Evolutionary conservation across 2,329 filamentous ascomycete species (phyloP).

Genomic region (Cladophialophora bantiana): DNA sequence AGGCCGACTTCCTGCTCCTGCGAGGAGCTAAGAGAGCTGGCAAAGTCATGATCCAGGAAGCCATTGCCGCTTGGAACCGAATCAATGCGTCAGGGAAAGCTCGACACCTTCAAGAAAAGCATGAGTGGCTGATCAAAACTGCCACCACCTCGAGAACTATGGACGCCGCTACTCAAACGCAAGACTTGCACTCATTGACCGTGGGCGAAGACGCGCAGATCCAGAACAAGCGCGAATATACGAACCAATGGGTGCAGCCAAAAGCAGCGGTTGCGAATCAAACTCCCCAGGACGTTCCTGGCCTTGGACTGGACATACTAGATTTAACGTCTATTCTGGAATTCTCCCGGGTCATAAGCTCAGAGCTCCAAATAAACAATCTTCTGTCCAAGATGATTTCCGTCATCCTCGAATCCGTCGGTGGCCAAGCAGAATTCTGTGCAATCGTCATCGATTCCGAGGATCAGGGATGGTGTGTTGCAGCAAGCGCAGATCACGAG

Average conservation of each 20-base stretch:
- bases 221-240: constrained; percentile 42
- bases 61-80: constrained; percentile 65
- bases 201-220: constrained; percentile 45
- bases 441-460: constrained; percentile 68
- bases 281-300: constrained; percentile 38
- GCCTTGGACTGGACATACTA: constrained; percentile 64
- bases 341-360: constrained; percentile 70
- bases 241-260: constrained; percentile 38
- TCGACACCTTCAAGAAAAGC: constrained; percentile 63
- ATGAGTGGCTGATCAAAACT: constrained; percentile 66
- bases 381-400: constrained; percentile 69
- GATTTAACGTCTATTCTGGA: constrained; percentile 70
- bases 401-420: constrained; percentile 70
- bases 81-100: constrained; percentile 67
- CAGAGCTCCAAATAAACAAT: constrained; percentile 68
- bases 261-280: constrained; percentile 29
- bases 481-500: constrained; percentile 66
- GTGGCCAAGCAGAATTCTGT: constrained; percentile 63
- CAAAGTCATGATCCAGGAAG: constrained; percentile 63
- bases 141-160: constrained; percentile 59
- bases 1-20: constrained; percentile 64
- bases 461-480: constrained; percentile 65
- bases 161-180: constrained; percentile 65
- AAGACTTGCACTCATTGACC: constrained; percentile 45
- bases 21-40: constrained; percentile 66